Base-by-base conservation (phyloP, 192 early-diverging fungal genomes). In the Mortierella claussenii region DNA sequence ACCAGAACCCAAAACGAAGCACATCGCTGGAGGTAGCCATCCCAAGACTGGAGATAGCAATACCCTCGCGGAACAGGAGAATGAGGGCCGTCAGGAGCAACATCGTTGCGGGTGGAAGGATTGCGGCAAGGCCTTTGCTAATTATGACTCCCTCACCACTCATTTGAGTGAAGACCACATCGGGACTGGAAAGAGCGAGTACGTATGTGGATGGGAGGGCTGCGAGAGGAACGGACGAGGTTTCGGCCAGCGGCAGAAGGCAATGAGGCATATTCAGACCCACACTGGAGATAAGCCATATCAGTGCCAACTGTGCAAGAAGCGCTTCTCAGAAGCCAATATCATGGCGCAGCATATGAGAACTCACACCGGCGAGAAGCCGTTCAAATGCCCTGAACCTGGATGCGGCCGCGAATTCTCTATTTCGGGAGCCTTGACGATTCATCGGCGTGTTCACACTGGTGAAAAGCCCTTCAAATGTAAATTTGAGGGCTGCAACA, bases 241-340 rank as follows among this genome's bases (percentile, higher is more conserved):
- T 33, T 88, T 88, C 47, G 79, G 69, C 1, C 85, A 86, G 56
- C 61, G 83, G 34, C 86, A 88, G 53, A 88, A 89, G 57, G 82
- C 87, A 30, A 86, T 93, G 84, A 75, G 94, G 28, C 95, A 96
- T 73, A 90, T 95, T 21, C 93, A 94, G 60, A 94, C 92, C 31
- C 91, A 93, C 61, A 87, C 91, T 13, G 86, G 87, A 4, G 87
- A 87, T 47, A 85, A 80, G 34, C 87, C 87, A 17, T 88, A 82
- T 37, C 47, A 57, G 15, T 88, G 87, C 20, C 80, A 81, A 37
- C 53, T 70, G 45, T 88, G 87, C 61, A 68, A 63, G 17, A 88
- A 84, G 53, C 81, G 90, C 15, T 96, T 96, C 68, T 90, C 91
- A 32, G 94, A 95, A 74, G 79, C 86, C 4, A 88, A 87, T 55